Evolutionary conservation across 148 eudicot species (phyloP).

Genomic region (Diospyros lotus): DNA sequence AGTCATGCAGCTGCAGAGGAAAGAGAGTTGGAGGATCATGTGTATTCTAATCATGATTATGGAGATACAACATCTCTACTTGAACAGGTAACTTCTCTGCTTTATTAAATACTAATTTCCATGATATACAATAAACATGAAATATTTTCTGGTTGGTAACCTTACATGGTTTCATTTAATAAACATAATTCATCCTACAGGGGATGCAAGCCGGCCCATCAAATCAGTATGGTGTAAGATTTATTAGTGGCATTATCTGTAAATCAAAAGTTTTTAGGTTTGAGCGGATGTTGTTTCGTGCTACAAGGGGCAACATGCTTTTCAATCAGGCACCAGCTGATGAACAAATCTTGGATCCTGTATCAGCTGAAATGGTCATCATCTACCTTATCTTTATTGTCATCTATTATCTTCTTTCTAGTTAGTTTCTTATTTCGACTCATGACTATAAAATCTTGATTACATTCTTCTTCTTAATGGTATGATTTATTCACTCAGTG

Average conservation of each 20-base stretch:
- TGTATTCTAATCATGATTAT: slow-evolving; percentile 58
- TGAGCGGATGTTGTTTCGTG: slow-evolving; percentile 97
- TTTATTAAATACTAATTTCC: not conserved
- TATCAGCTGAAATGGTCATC: slow-evolving; percentile 72
- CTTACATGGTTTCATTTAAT: slow-evolving; percentile 13
- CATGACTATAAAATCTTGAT: not conserved
- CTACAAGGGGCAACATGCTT: slow-evolving; percentile 97
- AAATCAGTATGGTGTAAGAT: slow-evolving; percentile 78
- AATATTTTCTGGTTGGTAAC: too few species aligned
- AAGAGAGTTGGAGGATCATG: slow-evolving; percentile 71
- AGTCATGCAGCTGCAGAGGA: slow-evolving; percentile 57
- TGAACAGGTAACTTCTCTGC: slow-evolving; percentile 54
- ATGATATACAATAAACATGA: not conserved
- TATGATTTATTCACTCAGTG: not conserved
- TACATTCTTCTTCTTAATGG: not conserved
- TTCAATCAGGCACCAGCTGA: slow-evolving; percentile 92
- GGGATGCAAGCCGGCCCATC: slow-evolving; percentile 71
- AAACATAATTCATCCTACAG: slow-evolving; percentile 43
- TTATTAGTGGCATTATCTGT: slow-evolving; percentile 86
- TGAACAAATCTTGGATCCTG: slow-evolving; percentile 79
- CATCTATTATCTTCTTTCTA: not conserved
- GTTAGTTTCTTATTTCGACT: not conserved
- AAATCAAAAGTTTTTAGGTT: slow-evolving; percentile 72
- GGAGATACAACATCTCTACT: slow-evolving; percentile 72
- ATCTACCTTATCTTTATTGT: slow-evolving; percentile 15